A percentile compares a stretch with the other conserved stretches of the same genome.
phyloP scores from a whole-genome alignment of 345 rosid genomes.

The Ailanthus altissimus region DNA sequence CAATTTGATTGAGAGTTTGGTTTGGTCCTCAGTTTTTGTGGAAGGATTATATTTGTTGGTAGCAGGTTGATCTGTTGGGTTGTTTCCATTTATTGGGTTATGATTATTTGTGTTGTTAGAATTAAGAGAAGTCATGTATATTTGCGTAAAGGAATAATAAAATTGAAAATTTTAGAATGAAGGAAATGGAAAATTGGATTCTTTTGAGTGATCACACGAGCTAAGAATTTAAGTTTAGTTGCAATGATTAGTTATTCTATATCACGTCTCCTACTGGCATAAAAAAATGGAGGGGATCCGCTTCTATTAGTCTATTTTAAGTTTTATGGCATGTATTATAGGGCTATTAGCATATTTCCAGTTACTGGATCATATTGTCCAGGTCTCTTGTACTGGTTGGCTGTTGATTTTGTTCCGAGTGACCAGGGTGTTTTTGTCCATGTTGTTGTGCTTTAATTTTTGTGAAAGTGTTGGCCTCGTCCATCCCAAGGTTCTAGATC shows the following conservation, averaged over 20 bases:
- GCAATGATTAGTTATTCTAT: background rate
- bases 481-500: background rate
- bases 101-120: background rate
- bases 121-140: background rate
- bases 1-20: background rate
- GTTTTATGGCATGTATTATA: background rate
- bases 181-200: background rate
- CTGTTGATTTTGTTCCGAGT: background rate
- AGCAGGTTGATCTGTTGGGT: background rate
- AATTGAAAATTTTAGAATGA: background rate
- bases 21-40: background rate
- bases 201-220: background rate
- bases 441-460: background rate
- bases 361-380: background rate
- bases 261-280: background rate
- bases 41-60: background rate
- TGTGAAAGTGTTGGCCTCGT: background rate
- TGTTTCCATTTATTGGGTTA: background rate
- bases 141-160: background rate
- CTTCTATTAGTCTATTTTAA: background rate
- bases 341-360: background rate
- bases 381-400: background rate
- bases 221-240: background rate
- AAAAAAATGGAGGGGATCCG: no score
- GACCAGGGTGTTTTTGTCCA: background rate